Evolutionary conservation across 805 yeast genomes (phyloP).

Genomic region (Ogataea philodendri): DNA sequence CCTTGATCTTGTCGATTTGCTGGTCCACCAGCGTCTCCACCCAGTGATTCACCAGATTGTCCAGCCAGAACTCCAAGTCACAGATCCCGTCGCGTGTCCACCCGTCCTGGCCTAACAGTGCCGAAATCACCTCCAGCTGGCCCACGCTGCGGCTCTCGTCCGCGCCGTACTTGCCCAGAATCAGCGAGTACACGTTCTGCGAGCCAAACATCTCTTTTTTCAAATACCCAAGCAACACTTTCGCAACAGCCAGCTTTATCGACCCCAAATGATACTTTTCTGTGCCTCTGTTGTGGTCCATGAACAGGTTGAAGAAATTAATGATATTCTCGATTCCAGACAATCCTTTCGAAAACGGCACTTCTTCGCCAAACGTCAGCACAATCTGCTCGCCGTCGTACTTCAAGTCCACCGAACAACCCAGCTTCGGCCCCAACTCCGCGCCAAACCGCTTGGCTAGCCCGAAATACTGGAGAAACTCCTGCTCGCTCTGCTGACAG

Average conservation of each 20-base stretch:
- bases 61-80: conserved; percentile 36
- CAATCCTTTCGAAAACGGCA: conserved; percentile 9
- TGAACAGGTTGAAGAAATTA: conserved; percentile 25
- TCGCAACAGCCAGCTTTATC: conserved; percentile 21
- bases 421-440: conserved; percentile 12
- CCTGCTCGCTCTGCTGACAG: conserved; percentile 6
- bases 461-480: conserved; percentile 18
- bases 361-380: conserved; percentile 5
- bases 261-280: conserved; percentile 13
- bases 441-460: conserved; percentile 24
- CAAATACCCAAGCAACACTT: conserved; percentile 21
- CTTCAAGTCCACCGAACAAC: conserved; percentile 7
- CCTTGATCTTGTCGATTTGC: conserved; percentile 29
- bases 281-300: conserved; percentile 11
- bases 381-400: conserved; percentile 6
- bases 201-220: conserved; percentile 25
- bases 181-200: conserved; percentile 27
- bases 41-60: conserved; percentile 32
- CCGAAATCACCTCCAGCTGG: conserved; percentile 23
- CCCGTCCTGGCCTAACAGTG: conserved; percentile 23
- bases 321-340: conserved; percentile 24
- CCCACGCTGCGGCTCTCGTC: conserved; percentile 6
- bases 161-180: conserved; percentile 23
- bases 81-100: conserved; percentile 33
- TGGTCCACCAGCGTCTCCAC: conserved; percentile 25